phyloP scores from a whole-genome alignment of 2,329 filamentous ascomycete species.

The Ascochyta lentis region DNA sequence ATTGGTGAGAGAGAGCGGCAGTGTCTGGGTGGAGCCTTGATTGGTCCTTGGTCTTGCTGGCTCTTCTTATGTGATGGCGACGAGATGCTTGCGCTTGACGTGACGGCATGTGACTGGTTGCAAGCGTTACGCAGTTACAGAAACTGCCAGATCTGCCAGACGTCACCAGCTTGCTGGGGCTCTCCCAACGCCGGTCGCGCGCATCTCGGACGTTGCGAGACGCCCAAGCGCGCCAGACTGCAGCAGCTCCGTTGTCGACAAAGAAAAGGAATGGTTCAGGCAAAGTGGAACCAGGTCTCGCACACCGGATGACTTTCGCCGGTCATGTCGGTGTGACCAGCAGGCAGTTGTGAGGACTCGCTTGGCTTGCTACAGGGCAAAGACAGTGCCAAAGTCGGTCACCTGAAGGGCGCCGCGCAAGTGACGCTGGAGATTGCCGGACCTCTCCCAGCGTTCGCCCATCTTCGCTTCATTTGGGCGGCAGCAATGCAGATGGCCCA shows the following conservation, averaged over 20 bases:
- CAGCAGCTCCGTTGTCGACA: neutral
- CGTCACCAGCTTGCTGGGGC: neutral
- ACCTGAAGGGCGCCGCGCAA: constrained; percentile 7
- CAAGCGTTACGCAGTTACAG: neutral
- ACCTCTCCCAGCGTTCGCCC: constrained; percentile 2
- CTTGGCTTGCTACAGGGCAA: constrained; percentile 4
- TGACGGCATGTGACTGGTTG: neutral
- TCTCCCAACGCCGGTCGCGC: neutral
- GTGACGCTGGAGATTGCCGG: neutral
- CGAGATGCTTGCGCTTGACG: neutral
- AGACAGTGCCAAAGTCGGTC: constrained; percentile 2
- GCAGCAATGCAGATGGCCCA: neutral
- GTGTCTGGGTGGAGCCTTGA: constrained; percentile 7
- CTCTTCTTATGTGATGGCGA: constrained; percentile 9
- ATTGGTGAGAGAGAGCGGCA: neutral
- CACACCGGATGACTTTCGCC: constrained; percentile 5
- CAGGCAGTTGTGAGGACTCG: neutral
- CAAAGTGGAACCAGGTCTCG: constrained; percentile 7
- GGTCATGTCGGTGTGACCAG: neutral
- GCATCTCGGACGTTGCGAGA: constrained; percentile 1
- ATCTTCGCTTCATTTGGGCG: constrained; percentile 8
- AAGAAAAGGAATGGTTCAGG: constrained; percentile 1
- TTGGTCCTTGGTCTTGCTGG: constrained; percentile 1
- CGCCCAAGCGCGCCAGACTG: neutral
- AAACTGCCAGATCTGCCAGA: neutral